Conservation (phyloP, 129 eudicot genomes). For the Lactuca saligna region DNA sequence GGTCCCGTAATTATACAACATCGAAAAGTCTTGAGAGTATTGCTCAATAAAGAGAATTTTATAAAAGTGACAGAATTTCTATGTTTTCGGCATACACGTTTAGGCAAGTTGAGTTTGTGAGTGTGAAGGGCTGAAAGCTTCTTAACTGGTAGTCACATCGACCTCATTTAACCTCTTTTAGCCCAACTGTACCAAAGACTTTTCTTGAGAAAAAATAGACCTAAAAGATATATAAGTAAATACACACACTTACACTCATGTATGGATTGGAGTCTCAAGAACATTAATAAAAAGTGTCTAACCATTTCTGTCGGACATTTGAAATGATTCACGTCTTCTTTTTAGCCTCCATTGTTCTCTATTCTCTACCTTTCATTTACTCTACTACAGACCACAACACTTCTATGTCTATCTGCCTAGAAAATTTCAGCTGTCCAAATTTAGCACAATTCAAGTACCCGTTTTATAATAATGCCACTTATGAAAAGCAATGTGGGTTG, state of each 20-base stretch:
- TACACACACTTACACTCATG: too few relatives aligned
- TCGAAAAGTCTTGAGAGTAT: conserved; percentile 11
- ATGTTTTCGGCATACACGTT: background rate
- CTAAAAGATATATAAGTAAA: too few relatives aligned
- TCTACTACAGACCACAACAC: too few relatives aligned
- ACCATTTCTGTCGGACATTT: too few relatives aligned
- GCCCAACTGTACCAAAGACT: background rate
- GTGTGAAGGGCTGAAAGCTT: too few relatives aligned
- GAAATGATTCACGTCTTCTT: too few relatives aligned
- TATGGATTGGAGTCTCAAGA: too few relatives aligned
- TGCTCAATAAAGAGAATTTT: background rate
- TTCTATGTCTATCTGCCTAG: conserved; percentile 22
- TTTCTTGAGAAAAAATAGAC: background rate
- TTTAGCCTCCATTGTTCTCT: too few relatives aligned
- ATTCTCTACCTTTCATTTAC: too few relatives aligned
- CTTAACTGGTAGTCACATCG: background rate
- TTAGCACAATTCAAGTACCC: background rate
- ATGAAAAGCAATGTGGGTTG: conserved; percentile 3
- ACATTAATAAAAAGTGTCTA: background rate
- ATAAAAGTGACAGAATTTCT: conserved; percentile 1
- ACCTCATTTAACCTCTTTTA: background rate
- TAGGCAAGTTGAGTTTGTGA: too few relatives aligned
- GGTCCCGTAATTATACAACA: too few relatives aligned
- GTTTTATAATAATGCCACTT: background rate
- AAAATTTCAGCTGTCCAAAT: background rate